phyloP scores from a whole-genome alignment of 495 filamentous ascomycete species.

The Neurospora discreta region DNA sequence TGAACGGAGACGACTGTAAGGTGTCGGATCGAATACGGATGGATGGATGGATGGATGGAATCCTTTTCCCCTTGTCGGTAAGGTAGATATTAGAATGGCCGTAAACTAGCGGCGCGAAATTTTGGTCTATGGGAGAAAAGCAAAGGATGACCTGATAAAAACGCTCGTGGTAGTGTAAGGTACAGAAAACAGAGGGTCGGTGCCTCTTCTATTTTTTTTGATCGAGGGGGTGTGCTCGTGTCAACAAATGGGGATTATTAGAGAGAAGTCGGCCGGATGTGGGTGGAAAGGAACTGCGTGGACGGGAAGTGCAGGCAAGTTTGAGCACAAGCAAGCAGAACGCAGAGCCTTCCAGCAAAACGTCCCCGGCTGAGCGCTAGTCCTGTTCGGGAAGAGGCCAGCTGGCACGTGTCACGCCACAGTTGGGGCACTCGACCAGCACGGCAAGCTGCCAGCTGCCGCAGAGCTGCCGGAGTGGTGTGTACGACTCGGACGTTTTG shows the following conservation, averaged over 20 bases:
- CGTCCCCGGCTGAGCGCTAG: slow-evolving; percentile 9
- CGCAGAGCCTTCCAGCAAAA: slow-evolving; percentile 27
- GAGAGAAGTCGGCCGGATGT: slow-evolving; percentile 16
- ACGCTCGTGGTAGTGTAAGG: slow-evolving; percentile 17
- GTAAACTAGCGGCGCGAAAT: neutral
- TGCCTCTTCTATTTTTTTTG: neutral
- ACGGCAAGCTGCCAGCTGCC: neutral
- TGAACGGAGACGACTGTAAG: neutral
- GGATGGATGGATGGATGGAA: neutral
- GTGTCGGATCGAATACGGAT: neutral
- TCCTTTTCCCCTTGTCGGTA: neutral
- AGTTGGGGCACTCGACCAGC: slow-evolving; percentile 1
- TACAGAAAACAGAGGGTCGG: slow-evolving; percentile 5
- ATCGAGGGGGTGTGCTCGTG: neutral
- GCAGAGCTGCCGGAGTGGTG: neutral
- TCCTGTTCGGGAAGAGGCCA: slow-evolving; percentile 1
- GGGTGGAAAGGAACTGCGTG: slow-evolving; percentile 9
- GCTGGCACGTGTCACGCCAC: slow-evolving; percentile 18
- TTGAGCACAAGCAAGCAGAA: slow-evolving; percentile 1
- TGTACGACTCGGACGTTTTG: neutral
- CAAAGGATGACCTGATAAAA: slow-evolving; percentile 8
- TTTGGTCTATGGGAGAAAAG: slow-evolving; percentile 7
- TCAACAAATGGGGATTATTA: neutral
- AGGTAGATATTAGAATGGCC: slow-evolving; percentile 11
- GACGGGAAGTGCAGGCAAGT: slow-evolving; percentile 11